phyloP scores from a whole-genome alignment of 495 filamentous ascomycete species.

The Coniosporium apollinis region DNA sequence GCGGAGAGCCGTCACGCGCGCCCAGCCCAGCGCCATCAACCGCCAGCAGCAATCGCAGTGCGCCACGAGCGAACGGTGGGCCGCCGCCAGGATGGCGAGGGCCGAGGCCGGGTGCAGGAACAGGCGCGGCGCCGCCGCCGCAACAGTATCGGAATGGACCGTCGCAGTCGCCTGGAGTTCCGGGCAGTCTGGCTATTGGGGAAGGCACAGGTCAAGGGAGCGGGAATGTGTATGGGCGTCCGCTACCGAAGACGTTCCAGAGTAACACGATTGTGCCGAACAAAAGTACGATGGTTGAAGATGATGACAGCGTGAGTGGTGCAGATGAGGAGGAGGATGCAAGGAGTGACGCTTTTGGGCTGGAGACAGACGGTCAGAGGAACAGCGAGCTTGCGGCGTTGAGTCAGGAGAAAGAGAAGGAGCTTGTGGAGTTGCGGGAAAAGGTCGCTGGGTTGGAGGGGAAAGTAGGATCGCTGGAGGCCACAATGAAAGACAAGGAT shows the following conservation, averaged over 20 bases:
- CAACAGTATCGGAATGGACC: not conserved
- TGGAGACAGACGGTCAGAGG: conserved; percentile 27
- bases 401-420: conserved; percentile 7
- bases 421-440: conserved; percentile 29
- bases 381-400: conserved; percentile 26
- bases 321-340: conserved; percentile 48
- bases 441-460: conserved; percentile 60
- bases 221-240: conserved; percentile 32
- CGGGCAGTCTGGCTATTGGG: too few species aligned
- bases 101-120: conserved; percentile 4
- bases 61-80: conserved; percentile 4
- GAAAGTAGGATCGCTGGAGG: conserved; percentile 58
- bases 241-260: conserved; percentile 78
- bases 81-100: conserved; percentile 5
- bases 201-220: too few species aligned
- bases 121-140: too few species aligned
- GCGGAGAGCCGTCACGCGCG: conserved; percentile 44
- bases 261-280: conserved; percentile 93
- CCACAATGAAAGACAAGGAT: conserved; percentile 38
- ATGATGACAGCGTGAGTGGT: conserved; percentile 61
- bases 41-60: conserved; percentile 33
- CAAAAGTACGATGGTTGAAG: conserved; percentile 95
- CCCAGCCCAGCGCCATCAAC: conserved; percentile 49
- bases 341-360: conserved; percentile 46
- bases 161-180: not conserved